Conservation (phyloP, 441 rosid species). For the Pelargonium myrrhifolium region DNA sequence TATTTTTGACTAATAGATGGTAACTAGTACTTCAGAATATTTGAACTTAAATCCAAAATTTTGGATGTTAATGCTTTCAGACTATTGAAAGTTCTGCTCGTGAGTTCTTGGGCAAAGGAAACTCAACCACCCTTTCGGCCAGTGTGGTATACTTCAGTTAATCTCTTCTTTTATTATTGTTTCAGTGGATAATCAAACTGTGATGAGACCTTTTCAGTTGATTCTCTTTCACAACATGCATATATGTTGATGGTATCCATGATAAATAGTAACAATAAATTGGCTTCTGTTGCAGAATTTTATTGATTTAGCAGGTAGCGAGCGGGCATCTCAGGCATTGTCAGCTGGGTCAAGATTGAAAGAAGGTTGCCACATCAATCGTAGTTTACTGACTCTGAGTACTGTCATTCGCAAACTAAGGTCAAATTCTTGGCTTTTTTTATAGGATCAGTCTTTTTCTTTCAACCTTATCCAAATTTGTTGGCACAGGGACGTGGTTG, state of each 20-base stretch:
- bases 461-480: too few species aligned
- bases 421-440: slow-evolving; percentile 27
- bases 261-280: slow-evolving; percentile 1
- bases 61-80: slow-evolving; percentile 29
- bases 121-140: slow-evolving; percentile 69
- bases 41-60: not conserved
- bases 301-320: slow-evolving; percentile 91
- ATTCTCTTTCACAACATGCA: not conserved
- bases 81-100: slow-evolving; percentile 80
- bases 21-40: not conserved
- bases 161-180: not conserved
- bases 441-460: too few species aligned
- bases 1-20: not conserved
- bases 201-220: not conserved
- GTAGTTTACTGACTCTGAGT: slow-evolving; percentile 83
- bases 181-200: not conserved
- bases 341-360: slow-evolving; percentile 80
- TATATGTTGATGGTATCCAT: not conserved
- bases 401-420: slow-evolving; percentile 93
- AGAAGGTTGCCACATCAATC: slow-evolving; percentile 93
- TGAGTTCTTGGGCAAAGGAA: slow-evolving; percentile 58
- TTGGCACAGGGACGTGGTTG: not conserved
- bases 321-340: slow-evolving; percentile 87
- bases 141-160: slow-evolving; percentile 47
- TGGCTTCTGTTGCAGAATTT: slow-evolving; percentile 56